Percentiles rank a stretch among this genome's conserved stretches.
Conservation (phyloP, 1,284 basidiomycete genomes). For the Microbotryomycetes sp. region DNA sequence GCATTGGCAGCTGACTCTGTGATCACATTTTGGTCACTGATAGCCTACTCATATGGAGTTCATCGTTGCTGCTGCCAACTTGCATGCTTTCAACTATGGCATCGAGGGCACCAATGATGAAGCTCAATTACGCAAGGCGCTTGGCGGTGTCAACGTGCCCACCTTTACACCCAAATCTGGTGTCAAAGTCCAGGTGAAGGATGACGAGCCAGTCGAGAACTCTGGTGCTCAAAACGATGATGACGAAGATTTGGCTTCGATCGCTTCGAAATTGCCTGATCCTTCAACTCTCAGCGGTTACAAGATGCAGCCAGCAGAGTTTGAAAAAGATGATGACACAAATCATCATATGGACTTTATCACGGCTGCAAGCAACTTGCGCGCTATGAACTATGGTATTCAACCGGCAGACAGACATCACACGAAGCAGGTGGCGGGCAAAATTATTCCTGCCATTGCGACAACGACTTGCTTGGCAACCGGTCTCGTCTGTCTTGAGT, state of each 20-base stretch:
- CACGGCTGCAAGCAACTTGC: constrained; percentile 93
- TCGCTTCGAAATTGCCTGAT: constrained; percentile 66
- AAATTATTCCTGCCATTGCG: constrained; percentile 99
- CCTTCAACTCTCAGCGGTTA: constrained; percentile 90
- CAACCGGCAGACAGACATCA: constrained; percentile 80
- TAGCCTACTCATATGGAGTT: constrained; percentile 83
- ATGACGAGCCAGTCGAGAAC: constrained; percentile 66
- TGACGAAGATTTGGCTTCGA: constrained; percentile 53
- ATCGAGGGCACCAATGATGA: constrained; percentile 82
- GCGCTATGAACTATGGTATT: constrained; percentile 94
- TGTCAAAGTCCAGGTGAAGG: constrained; percentile 89
- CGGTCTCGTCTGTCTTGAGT: constrained; percentile 89
- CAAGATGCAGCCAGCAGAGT: constrained; percentile 88
- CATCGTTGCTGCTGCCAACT: constrained; percentile 87
- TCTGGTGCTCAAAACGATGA: constrained; percentile 39
- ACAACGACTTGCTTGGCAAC: constrained; percentile 95
- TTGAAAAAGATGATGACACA: constrained; percentile 98
- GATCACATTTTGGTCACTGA: neutral
- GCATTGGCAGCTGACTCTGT: neutral
- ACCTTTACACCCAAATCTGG: constrained; percentile 88
- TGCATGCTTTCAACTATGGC: constrained; percentile 98
- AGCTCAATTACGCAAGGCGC: constrained; percentile 72
- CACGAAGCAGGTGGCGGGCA: constrained; percentile 98
- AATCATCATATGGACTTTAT: constrained; percentile 99
- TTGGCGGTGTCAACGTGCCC: constrained; percentile 80